Evolutionary conservation across 73 alveolate species (phyloP).

Genomic region (Tetrahymena thermophila): DNA sequence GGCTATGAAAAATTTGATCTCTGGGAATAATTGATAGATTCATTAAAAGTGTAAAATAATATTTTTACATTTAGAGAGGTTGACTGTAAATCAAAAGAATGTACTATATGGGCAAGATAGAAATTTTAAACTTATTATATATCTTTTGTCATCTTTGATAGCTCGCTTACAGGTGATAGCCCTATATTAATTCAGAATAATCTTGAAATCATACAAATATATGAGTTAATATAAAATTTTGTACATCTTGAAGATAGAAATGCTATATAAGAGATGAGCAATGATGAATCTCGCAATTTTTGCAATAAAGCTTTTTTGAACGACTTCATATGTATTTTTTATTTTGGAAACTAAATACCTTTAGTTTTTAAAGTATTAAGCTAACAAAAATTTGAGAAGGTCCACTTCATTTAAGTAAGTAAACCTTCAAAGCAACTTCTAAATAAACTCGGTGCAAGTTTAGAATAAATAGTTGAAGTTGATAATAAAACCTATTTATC

Average conservation of each 20-base stretch:
- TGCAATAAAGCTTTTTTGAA: not conserved
- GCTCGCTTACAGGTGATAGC: not conserved
- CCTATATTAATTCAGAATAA: not conserved
- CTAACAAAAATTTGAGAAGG: not conserved
- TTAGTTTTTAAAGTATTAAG: not conserved
- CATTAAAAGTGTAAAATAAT: not conserved
- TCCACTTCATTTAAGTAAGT: not conserved
- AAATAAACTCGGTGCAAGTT: not conserved
- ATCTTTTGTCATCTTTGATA: not conserved
- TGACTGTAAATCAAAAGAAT: not conserved
- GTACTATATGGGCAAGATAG: not conserved
- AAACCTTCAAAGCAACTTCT: not conserved
- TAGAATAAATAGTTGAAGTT: not conserved
- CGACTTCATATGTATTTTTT: not conserved
- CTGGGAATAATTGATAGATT: not conserved
- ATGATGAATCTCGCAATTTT: not conserved
- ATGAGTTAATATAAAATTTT: not conserved
- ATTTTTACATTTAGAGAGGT: not conserved
- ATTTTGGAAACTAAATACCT: not conserved
- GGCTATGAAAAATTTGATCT: not conserved
- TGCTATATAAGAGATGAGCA: not conserved
- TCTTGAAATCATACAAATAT: not conserved
- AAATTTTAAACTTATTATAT: not conserved
- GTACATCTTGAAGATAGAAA: not conserved
- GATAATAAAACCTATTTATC: not conserved